Evolutionary conservation across 2,329 filamentous ascomycete genomes (phyloP), one percentile per base, ranked within the genome.

Genomic region (Furcasterigmium furcatum): DNA sequence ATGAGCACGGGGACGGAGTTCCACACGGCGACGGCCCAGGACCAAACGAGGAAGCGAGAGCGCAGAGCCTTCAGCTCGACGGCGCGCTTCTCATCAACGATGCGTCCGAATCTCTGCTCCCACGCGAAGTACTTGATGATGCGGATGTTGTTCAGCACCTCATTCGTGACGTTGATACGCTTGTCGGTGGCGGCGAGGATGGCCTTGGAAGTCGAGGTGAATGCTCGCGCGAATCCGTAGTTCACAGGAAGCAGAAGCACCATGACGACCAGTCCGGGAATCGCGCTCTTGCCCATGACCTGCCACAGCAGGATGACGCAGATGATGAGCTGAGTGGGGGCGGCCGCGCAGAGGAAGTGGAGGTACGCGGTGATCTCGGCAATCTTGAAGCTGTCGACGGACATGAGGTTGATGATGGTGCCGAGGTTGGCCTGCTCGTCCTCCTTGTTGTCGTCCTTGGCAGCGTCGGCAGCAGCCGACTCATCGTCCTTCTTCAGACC

Each of bases 101-200:
- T 83, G 19, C 82, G 80, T 46, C 88, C 82, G 62, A 96, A 99
- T 3, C 92, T 87, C 56, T 91, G 84, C 65, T 99, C 94, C 94
- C 94, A 99, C 0, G 94, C 92, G 63, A 99, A 99, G 66, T 94
- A 99, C 63, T 99, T 99, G 79, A 99, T 97, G 63, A 99, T 96
- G 43, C 94, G 84, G 54, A 99, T 97, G 58, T 97, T 99, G 61
- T 95, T 91, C 22, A 99, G 74, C 8, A 97, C 88, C 66, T 99
- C 94, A 63, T 99, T 99, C 5, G 94, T 99, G 5, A 91, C 87
- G 61, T 96, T 89, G 52, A 99, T 97, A 44, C 94, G 85, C 60
- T 94, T 94, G 67, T 99, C 94, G 4, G 94, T 99, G 18, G 91
- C 91, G 43, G 87, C 82, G 71, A 97, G 84, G 58, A 99, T 97